These are phyloP conservation scores for Sherardia arvensis DNA, from an alignment of 257 asterid species.

Conservation along the genomic window DNA sequence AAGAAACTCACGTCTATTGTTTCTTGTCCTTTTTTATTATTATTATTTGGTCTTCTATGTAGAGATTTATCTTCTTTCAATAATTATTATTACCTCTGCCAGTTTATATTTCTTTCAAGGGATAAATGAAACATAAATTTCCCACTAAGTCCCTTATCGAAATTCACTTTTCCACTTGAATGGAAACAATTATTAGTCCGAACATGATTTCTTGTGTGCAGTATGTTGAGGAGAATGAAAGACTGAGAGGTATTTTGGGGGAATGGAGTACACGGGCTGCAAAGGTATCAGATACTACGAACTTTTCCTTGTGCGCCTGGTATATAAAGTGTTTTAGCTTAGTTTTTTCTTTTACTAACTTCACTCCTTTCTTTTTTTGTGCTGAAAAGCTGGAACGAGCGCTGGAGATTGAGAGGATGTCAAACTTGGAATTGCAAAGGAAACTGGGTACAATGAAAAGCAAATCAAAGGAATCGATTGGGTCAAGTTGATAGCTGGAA, in stretches of 20 bases:
- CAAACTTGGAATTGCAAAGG: slow-evolving; percentile 82
- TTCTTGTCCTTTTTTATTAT: neutral
- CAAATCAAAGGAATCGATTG: slow-evolving; percentile 35
- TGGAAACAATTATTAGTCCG: neutral
- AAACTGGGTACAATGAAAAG: slow-evolving; percentile 39
- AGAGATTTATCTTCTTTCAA: neutral
- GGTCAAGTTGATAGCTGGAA: slow-evolving; percentile 21
- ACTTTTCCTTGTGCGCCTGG: neutral
- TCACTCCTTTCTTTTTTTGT: slow-evolving; percentile 15
- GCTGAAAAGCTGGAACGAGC: slow-evolving; percentile 91
- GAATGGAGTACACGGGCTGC: slow-evolving; percentile 99
- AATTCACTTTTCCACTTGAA: neutral
- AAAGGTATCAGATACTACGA: slow-evolving; percentile 39
- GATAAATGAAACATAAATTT: neutral
- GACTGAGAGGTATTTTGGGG: slow-evolving; percentile 89
- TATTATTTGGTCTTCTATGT: neutral
- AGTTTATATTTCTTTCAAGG: neutral
- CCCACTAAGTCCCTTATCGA: neutral
- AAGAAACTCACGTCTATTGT: neutral
- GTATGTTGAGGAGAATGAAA: slow-evolving; percentile 94
- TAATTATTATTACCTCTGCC: neutral
- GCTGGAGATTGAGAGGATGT: slow-evolving; percentile 62
- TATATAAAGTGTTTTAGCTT: neutral
- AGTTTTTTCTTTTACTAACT: slow-evolving; percentile 13
- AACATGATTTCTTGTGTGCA: slow-evolving; percentile 25